These are phyloP conservation scores for Kodamaea hsintzibuensis DNA, from an alignment of 805 yeast species.

Conservation along the genomic window DNA sequence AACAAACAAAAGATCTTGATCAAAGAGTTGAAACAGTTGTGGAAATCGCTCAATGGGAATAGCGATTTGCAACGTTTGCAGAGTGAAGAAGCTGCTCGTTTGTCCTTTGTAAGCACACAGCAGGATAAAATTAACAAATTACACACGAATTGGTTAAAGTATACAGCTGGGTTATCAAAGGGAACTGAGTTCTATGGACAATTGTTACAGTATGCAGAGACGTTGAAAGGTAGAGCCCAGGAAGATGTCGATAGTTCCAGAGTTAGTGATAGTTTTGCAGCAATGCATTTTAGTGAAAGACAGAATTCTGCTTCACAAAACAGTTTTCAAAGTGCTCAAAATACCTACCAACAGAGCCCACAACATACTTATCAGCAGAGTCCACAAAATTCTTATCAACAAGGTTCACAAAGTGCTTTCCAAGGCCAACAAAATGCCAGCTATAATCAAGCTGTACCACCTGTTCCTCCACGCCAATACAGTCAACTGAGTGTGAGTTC, in stretches of 20 bases:
- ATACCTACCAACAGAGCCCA: not conserved
- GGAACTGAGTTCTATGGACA: constrained; percentile 67
- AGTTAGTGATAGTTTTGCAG: constrained; percentile 1
- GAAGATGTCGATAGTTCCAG: not conserved
- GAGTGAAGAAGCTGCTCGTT: constrained; percentile 42
- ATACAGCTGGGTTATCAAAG: constrained; percentile 56
- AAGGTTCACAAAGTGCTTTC: not conserved
- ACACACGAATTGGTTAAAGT: constrained; percentile 55
- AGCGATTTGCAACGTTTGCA: constrained; percentile 41
- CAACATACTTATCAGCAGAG: constrained; percentile 13
- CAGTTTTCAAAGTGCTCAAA: not conserved
- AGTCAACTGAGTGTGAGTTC: not conserved
- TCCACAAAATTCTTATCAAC: constrained; percentile 16
- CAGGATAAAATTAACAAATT: constrained; percentile 46
- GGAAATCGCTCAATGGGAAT: constrained; percentile 30
- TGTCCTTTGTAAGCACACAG: constrained; percentile 32
- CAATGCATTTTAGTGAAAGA: not conserved
- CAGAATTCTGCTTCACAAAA: not conserved
- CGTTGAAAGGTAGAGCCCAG: constrained; percentile 6
- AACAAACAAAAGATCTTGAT: constrained; percentile 60
- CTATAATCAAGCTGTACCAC: not conserved
- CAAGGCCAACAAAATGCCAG: not conserved
- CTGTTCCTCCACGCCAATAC: not conserved
- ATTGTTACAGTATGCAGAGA: constrained; percentile 31
- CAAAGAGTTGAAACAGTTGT: constrained; percentile 24